Evolutionary conservation across 2,329 filamentous ascomycete species (phyloP).

Genomic region (Hawksworthiomyces lignivorus): DNA sequence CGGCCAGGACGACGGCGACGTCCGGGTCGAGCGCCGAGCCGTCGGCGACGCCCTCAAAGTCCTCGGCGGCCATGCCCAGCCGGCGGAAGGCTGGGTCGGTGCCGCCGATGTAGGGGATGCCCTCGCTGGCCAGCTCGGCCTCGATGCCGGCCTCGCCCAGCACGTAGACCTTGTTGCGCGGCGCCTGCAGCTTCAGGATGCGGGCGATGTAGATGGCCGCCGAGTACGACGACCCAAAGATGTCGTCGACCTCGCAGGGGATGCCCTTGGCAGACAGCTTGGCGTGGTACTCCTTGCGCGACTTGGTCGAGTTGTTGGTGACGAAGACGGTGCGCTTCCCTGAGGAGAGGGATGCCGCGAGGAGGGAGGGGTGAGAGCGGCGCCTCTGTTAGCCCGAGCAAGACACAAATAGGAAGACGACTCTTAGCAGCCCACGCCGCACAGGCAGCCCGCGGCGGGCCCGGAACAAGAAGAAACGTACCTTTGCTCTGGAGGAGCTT

Average conservation of each 20-base stretch:
- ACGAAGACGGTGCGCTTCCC: constrained; percentile 93
- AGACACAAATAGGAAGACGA: too few relatives aligned
- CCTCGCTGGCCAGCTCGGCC: constrained; percentile 74
- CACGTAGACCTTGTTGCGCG: constrained; percentile 89
- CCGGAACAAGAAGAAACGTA: constrained; percentile 28
- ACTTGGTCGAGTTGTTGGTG: constrained; percentile 98
- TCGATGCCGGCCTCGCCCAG: constrained; percentile 89
- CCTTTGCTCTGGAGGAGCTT: constrained; percentile 75
- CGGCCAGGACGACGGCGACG: constrained; percentile 82
- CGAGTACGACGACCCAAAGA: constrained; percentile 94
- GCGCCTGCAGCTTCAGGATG: constrained; percentile 70
- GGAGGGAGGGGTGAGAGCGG: too few relatives aligned
- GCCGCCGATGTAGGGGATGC: constrained; percentile 73
- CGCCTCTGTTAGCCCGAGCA: too few relatives aligned
- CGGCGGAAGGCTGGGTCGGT: constrained; percentile 72
- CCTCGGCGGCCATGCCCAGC: constrained; percentile 64
- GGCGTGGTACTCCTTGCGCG: constrained; percentile 82
- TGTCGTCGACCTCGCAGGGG: constrained; percentile 72
- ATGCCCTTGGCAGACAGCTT: constrained; percentile 81
- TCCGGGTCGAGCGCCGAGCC: constrained; percentile 72
- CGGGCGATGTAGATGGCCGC: constrained; percentile 92
- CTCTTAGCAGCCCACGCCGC: too few relatives aligned
- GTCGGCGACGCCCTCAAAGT: constrained; percentile 72
- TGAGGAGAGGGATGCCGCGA: too few relatives aligned
- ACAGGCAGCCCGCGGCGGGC: too few relatives aligned